phyloP scores from a whole-genome alignment of 176 grass and related monocot species.

The Paspalum notatum region DNA sequence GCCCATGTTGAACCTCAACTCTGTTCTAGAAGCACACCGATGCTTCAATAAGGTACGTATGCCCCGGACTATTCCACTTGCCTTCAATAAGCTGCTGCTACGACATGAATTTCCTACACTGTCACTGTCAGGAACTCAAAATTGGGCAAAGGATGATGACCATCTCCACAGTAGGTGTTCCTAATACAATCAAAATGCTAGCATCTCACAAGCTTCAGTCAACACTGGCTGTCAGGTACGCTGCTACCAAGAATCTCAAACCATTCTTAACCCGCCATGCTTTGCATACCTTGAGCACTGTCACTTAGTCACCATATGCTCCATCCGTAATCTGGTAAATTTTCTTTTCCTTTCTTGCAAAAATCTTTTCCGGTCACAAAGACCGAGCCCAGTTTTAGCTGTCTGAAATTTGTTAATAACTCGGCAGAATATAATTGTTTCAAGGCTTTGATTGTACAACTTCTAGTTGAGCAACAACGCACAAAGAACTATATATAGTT shows the following conservation, averaged over 20 bases:
- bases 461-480: not conserved
- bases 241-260: not conserved
- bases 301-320: not conserved
- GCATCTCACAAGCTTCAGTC: constrained; percentile 92
- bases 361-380: not conserved
- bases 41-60: constrained; percentile 79
- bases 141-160: constrained; percentile 99
- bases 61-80: no score
- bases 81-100: no score
- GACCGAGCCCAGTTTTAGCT: not conserved
- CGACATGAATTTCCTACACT: not conserved
- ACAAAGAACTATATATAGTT: not conserved
- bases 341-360: not conserved
- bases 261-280: not conserved
- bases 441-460: not conserved
- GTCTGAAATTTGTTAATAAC: not conserved
- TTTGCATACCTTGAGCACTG: not conserved
- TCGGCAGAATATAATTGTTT: not conserved
- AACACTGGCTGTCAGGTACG: constrained; percentile 87
- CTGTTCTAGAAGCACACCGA: constrained; percentile 82
- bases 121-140: constrained; percentile 78
- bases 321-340: no score
- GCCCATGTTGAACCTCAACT: constrained; percentile 93
- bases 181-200: constrained; percentile 89
- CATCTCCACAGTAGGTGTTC: constrained; percentile 97